These are phyloP conservation scores for Coemansia umbellata DNA, from an alignment of 192 early-diverging fungal species.

Conservation along the genomic window DNA sequence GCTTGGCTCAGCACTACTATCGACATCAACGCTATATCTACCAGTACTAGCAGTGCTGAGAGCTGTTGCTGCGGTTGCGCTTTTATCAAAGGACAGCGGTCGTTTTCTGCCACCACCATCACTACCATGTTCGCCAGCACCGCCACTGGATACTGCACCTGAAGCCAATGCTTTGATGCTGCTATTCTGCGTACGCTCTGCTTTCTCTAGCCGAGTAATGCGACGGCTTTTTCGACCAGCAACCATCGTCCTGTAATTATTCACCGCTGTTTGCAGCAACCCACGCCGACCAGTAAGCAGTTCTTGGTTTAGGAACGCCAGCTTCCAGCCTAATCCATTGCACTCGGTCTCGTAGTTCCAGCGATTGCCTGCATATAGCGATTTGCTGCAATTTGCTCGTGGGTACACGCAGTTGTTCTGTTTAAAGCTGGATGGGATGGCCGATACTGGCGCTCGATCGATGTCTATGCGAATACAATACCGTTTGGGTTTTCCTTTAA, in stretches of 20 bases:
- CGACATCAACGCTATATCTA: too few relatives aligned
- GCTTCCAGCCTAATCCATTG: conserved; percentile 81
- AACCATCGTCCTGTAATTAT: conserved; percentile 70
- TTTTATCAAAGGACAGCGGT: not conserved
- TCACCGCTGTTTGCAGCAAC: conserved; percentile 79
- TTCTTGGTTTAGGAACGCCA: conserved; percentile 70
- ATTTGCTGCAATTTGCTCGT: conserved; percentile 61
- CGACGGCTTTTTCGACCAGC: conserved; percentile 70
- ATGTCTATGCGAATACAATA: conserved; percentile 74
- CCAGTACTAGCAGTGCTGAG: not conserved
- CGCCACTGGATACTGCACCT: not conserved
- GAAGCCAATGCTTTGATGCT: too few relatives aligned
- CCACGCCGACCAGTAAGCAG: conserved; percentile 67
- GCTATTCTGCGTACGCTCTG: conserved; percentile 7
- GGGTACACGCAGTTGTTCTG: conserved; percentile 80
- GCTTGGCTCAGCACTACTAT: not conserved
- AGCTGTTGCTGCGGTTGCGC: not conserved
- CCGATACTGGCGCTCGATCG: conserved; percentile 48
- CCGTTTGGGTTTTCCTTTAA: conserved; percentile 58
- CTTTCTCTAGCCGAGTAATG: conserved; percentile 70
- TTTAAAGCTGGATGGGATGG: conserved; percentile 60
- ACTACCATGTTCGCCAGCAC: not conserved
- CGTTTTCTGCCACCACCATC: conserved; percentile 7
- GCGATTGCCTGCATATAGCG: conserved; percentile 73
- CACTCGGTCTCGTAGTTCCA: conserved; percentile 84